Evolutionary conservation across 2,329 filamentous ascomycete species (phyloP), one percentile per base, ranked within the genome.

Genomic region (Domatiomyces globalis): DNA sequence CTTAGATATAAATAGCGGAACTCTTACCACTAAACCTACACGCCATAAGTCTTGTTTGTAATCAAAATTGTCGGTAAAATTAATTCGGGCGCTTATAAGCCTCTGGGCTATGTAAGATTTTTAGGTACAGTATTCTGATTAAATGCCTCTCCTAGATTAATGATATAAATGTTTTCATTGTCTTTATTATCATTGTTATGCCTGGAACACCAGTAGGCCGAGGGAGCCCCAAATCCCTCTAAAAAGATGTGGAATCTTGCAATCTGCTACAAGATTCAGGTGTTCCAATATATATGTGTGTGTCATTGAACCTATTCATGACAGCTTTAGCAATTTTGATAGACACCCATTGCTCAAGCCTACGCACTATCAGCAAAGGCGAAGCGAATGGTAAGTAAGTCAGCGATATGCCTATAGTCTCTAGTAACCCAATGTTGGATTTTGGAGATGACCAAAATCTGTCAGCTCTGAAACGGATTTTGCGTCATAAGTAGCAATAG

Each of bases 371-470:
- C n/a, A n/a, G n/a, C n/a, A n/a, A n/a, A n/a, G n/a, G n/a, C n/a
- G n/a, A n/a, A n/a, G n/a, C n/a, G n/a, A n/a, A n/a, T n/a, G n/a
- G n/a, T n/a, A n/a, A n/a, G n/a, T n/a, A n/a, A n/a, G n/a, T n/a
- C n/a, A n/a, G n/a, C n/a, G n/a, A 36, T 18, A 15, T 42, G 46
- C 52, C 2, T 25, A 4, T 2, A 17, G 43, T 67, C 64, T 58
- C 62, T 64, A 20, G 61, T 62, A 46, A 61, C 58, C 66, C 66
- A 69, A 36, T n/a, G n/a, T n/a, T n/a, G n/a, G n/a, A n/a, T n/a
- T n/a, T n/a, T n/a, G n/a, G n/a, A n/a, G n/a, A n/a, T n/a, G n/a
- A n/a, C n/a, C n/a, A n/a, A n/a, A n/a, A n/a, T n/a, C n/a, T n/a
- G n/a, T n/a, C n/a, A n/a, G n/a, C n/a, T n/a, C n/a, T n/a, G n/a